Evolutionary conservation across 352 stramenopile genomes (phyloP), one percentile per base, ranked within the genome.

Genomic region (Lagenidium sp.): DNA sequence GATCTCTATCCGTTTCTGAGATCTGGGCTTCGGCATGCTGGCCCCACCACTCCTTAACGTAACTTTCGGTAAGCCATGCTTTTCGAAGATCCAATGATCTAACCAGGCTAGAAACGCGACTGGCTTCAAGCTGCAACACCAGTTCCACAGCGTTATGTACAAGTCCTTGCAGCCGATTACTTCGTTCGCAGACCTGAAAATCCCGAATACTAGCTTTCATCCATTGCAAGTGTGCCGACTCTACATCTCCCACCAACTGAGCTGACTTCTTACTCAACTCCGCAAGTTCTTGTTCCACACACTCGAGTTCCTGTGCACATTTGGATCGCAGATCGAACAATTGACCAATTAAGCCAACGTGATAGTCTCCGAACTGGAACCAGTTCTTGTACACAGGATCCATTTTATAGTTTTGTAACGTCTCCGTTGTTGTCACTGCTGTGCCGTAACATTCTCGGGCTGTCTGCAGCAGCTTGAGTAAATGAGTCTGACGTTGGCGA

Each of bases 311-410:
- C 1, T 47, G 8, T 3, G 58, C 49, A 15, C 55, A 64, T 28
- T 46, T 23, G 8, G 46, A 30, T 6, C 63, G 59, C 18, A 55
- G 25, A 10, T 64, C 52, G 20, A 60, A 73, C 13, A 67, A 44
- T 6, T 57, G 41, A 1, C 48, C 59, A 22, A 69, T 24, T 15
- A 54, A 50, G 2, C 31, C 35, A 1, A 66, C 60, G 39, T 73
- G 59, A 35, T 56, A 69, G 28, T 66, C 59, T 5, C 52, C 51
- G 16, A 69, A 37, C 3, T 36, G 22, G 2, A 45, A 50, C 63
- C 59, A 73, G 18, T 25, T 58, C 36, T 69, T 73, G 44, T 57
- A 69, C 8, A 67, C 41, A 16, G 44, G 41, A 13, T 73, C 55
- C 11, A 65, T 63, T 48, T 75, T 70, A 35, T 54, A 63, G 35